Conservation (phyloP, 352 stramenopile genomes). For the Globisporangium cederbergense region DNA sequence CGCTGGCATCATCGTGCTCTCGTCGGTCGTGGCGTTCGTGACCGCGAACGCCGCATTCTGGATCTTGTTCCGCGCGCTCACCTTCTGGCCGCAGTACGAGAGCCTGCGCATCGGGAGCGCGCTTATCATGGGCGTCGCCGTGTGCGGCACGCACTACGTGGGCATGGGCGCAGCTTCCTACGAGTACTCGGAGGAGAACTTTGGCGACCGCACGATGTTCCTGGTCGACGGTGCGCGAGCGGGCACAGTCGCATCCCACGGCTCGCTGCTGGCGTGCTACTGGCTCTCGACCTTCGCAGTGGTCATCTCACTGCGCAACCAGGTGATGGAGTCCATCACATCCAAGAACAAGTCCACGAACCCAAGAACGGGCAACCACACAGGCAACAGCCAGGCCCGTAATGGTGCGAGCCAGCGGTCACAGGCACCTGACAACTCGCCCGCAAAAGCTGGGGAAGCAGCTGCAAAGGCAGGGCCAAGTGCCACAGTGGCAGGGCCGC, state of each 20-base stretch:
- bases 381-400: conserved; percentile 4
- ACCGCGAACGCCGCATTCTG: conserved; percentile 60
- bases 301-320: conserved; percentile 16
- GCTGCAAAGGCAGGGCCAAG: not conserved
- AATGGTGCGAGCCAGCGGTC: conserved; percentile 12
- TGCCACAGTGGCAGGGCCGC: not conserved
- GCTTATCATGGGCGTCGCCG: conserved; percentile 60
- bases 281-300: conserved; percentile 37
- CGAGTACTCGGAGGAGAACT: conserved; percentile 30
- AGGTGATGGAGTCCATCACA: conserved; percentile 8
- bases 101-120: conserved; percentile 44
- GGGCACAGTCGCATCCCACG: conserved; percentile 36
- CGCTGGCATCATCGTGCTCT: conserved; percentile 39
- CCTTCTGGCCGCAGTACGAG: conserved; percentile 60
- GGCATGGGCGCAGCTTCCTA: conserved; percentile 51
- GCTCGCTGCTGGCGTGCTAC: conserved; percentile 48
- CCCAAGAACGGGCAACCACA: conserved; percentile 11
- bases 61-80: conserved; percentile 67
- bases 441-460: not conserved
- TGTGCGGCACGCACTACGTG: conserved; percentile 60
- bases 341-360: conserved; percentile 11
- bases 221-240: conserved; percentile 33
- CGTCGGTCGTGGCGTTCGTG: conserved; percentile 51
- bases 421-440: conserved; percentile 4
- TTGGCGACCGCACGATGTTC: conserved; percentile 19